phyloP scores from a whole-genome alignment of 2,329 filamentous ascomycete species.

The Neocucurbitaria cava region DNA sequence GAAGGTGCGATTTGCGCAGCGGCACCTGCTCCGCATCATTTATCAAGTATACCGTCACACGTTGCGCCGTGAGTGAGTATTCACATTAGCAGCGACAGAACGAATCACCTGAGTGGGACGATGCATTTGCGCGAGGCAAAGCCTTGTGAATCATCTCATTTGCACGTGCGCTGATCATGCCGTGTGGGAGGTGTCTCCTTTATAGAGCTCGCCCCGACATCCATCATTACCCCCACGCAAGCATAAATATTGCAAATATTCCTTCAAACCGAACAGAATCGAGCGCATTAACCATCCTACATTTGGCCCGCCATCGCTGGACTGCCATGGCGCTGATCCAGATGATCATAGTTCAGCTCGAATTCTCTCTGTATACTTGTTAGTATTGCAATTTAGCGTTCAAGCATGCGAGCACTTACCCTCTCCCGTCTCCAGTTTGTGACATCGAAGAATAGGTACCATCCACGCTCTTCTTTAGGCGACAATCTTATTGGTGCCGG shows the following conservation, averaged over 20 bases:
- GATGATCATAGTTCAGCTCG: constrained; percentile 59
- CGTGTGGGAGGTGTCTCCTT: not conserved
- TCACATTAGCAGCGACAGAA: not conserved
- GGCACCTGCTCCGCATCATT: not conserved
- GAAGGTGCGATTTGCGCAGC: not conserved
- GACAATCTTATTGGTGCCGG: constrained; percentile 54
- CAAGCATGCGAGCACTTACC: constrained; percentile 37
- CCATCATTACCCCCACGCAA: not conserved
- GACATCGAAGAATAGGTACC: constrained; percentile 63
- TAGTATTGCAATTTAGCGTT: constrained; percentile 13
- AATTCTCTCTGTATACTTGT: constrained; percentile 54
- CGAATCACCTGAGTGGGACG: not conserved
- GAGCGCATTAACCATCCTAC: constrained; percentile 6
- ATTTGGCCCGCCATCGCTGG: constrained; percentile 41
- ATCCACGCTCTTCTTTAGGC: constrained; percentile 58
- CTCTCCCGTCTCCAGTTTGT: constrained; percentile 60
- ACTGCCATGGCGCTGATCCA: constrained; percentile 54
- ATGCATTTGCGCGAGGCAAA: not conserved
- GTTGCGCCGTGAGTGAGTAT: not conserved
- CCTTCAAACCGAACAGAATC: not conserved
- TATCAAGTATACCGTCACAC: not conserved
- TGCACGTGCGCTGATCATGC: not conserved
- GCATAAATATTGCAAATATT: not conserved
- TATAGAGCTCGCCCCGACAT: not conserved
- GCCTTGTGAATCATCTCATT: not conserved